Percentiles rank a stretch among this genome's conserved stretches.
Conservation (phyloP, 2,329 filamentous ascomycete genomes). For the Penicillium paneum region DNA sequence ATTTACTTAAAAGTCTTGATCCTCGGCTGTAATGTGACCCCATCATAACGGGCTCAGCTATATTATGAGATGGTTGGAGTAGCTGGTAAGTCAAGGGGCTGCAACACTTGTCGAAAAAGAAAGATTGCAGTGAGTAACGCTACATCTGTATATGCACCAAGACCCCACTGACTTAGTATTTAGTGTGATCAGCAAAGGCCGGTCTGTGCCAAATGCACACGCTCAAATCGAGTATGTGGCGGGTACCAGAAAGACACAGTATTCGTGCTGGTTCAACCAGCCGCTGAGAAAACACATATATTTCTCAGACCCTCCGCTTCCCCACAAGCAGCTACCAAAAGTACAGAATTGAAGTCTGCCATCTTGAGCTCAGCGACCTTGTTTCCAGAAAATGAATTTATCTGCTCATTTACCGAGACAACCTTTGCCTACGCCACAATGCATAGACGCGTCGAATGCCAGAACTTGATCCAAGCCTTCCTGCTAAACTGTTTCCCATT, state of each 20-base stretch:
- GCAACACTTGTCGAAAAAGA: too few relatives aligned
- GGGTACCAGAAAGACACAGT: slow-evolving; percentile 29
- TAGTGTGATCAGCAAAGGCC: slow-evolving; percentile 16
- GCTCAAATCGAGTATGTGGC: slow-evolving; percentile 29
- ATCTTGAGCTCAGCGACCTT: neutral
- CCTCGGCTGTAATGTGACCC: too few relatives aligned
- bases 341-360: neutral
- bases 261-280: slow-evolving; percentile 28
- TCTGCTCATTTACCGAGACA: neutral
- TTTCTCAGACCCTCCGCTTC: neutral
- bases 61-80: too few relatives aligned
- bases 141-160: too few relatives aligned
- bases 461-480: neutral
- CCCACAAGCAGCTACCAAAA: neutral
- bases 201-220: slow-evolving; percentile 29
- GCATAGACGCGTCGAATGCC: neutral
- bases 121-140: too few relatives aligned
- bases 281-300: neutral
- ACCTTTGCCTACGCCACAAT: neutral
- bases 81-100: too few relatives aligned
- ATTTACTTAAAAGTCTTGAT: too few relatives aligned
- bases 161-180: too few relatives aligned
- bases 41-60: too few relatives aligned
- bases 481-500: neutral
- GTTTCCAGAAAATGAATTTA: neutral